A percentile compares a stretch with the other conserved stretches of the same genome.
Conservation (phyloP, 345 rosid genomes). For the Brassica cretica region DNA sequence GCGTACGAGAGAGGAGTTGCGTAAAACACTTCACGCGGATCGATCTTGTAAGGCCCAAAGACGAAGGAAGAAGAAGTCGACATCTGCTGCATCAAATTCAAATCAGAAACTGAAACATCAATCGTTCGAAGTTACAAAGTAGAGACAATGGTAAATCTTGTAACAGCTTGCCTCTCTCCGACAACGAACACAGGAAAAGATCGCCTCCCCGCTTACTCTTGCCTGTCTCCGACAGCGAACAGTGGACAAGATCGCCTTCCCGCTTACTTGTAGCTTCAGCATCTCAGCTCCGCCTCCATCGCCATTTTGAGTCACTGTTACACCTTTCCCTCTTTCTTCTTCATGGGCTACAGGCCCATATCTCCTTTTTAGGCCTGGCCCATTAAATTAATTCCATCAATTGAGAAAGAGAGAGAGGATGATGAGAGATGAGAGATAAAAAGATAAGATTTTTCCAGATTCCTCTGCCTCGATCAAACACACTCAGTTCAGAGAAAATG, state of each 20-base stretch:
- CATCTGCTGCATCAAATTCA: slow-evolving; percentile 45
- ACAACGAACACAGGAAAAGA: neutral
- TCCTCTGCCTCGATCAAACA: slow-evolving; percentile 34
- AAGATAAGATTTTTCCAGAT: slow-evolving; percentile 43
- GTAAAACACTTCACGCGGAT: slow-evolving; percentile 76
- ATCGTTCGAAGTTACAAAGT: neutral
- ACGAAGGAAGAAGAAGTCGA: slow-evolving; percentile 32
- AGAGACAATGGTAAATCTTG: neutral
- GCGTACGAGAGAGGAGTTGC: slow-evolving; percentile 69
- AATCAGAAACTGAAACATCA: neutral
- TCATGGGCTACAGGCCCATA: slow-evolving; percentile 5
- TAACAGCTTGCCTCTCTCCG: slow-evolving; percentile 27
- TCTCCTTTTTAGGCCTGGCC: neutral
- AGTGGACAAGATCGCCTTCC: slow-evolving; percentile 37
- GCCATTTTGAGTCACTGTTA: slow-evolving; percentile 11
- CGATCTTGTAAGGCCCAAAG: slow-evolving; percentile 77
- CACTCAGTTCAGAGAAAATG: slow-evolving; percentile 29
- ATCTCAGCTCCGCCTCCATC: slow-evolving; percentile 38
- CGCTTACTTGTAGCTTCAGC: slow-evolving; percentile 38
- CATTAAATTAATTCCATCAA: slow-evolving; percentile 6
- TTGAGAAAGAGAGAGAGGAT: slow-evolving; percentile 7
- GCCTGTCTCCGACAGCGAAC: slow-evolving; percentile 13
- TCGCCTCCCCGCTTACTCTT: neutral
- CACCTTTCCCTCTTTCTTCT: neutral
- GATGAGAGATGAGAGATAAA: slow-evolving; percentile 15